Evolutionary conservation across 163 green algal genomes (phyloP).

Genomic region (Prototheca cutis): DNA sequence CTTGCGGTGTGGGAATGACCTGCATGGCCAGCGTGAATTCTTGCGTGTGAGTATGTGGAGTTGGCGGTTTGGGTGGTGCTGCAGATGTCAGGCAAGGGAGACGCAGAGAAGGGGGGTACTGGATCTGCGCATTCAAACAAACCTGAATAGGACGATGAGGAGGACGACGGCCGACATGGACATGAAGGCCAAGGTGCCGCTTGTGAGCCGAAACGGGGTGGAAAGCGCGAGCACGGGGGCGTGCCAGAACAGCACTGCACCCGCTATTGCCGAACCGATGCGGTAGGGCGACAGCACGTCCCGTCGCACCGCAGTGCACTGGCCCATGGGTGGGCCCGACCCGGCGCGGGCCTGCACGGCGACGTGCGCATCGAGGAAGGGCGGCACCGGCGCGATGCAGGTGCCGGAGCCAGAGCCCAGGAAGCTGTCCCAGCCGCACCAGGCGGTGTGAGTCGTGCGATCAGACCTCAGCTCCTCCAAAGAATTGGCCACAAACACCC

Average conservation of each 20-base stretch:
- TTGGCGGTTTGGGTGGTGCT: too few relatives aligned
- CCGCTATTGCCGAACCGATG: slow-evolving; percentile 7
- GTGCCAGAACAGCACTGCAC: slow-evolving; percentile 27
- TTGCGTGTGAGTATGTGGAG: too few relatives aligned
- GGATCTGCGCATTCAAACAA: too few relatives aligned
- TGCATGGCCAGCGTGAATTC: too few relatives aligned
- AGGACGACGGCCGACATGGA: slow-evolving; percentile 38
- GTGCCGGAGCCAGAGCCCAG: slow-evolving; percentile 4
- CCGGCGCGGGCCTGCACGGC: slow-evolving; percentile 12
- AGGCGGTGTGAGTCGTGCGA: too few relatives aligned
- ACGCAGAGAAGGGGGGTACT: not conserved
- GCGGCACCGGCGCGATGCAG: slow-evolving; percentile 19
- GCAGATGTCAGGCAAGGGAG: too few relatives aligned
- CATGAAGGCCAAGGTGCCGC: slow-evolving; percentile 33
- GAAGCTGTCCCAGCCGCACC: slow-evolving; percentile 29
- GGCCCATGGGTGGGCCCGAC: not conserved
- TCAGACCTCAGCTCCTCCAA: too few relatives aligned
- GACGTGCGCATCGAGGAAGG: slow-evolving; percentile 21
- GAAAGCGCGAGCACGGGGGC: slow-evolving; percentile 24
- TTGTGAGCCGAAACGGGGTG: slow-evolving; percentile 36
- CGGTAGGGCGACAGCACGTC: slow-evolving; percentile 9
- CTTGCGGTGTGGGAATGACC: slow-evolving; percentile 36
- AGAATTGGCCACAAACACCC: too few relatives aligned
- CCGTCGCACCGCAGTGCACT: slow-evolving; percentile 2
- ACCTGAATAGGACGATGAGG: slow-evolving; percentile 38